phyloP scores from a whole-genome alignment of 257 asterid species.

The Mentha longifolia region DNA sequence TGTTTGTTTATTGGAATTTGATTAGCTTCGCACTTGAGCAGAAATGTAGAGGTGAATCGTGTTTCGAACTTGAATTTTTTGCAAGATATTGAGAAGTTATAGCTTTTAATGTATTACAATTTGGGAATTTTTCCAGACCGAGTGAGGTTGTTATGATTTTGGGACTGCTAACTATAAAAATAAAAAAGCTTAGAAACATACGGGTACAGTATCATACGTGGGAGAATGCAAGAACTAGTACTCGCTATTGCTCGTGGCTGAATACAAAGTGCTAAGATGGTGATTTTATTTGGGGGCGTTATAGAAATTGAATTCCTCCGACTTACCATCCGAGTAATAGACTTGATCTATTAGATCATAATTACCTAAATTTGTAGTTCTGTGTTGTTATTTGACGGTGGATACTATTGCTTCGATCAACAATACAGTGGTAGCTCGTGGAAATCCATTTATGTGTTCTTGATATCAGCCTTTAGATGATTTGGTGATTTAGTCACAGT shows the following conservation, averaged over 20 bases:
- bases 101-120: not conserved
- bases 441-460: not conserved
- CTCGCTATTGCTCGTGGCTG: conserved; percentile 8
- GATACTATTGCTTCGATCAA: not conserved
- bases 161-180: not conserved
- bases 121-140: not conserved
- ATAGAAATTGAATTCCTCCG: not conserved
- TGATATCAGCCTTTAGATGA: not conserved
- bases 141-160: not conserved
- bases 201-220: not conserved
- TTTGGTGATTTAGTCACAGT: conserved; percentile 12
- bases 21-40: not conserved
- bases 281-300: too few species aligned
- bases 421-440: conserved; percentile 16
- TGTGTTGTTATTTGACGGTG: not conserved
- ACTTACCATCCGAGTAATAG: not conserved
- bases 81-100: not conserved
- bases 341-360: not conserved
- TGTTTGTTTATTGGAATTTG: conserved; percentile 17
- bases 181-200: not conserved
- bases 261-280: conserved; percentile 4
- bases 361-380: not conserved
- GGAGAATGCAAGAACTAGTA: not conserved
- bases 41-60: conserved; percentile 17
- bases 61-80: conserved; percentile 14